Base-by-base conservation (phyloP, 805 yeast species). In the Jamesozyma lodderae region DNA sequence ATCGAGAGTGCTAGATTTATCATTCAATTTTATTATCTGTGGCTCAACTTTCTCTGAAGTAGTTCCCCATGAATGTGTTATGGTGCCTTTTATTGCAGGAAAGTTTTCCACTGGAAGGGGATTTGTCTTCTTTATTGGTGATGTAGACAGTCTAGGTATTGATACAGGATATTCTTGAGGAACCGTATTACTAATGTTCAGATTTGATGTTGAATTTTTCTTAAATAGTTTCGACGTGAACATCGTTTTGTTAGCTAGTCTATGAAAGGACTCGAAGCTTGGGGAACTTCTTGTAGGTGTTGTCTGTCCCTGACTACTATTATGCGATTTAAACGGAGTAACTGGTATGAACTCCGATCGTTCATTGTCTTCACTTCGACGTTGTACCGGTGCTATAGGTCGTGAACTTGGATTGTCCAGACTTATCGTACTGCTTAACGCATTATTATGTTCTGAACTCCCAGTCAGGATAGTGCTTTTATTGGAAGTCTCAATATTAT, bases 11-110 rank as follows among this genome's bases (percentile, higher is more conserved):
- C n/a, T n/a, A n/a, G n/a, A n/a, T n/a, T 19, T 22, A 10, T 34
- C 25, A 29, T 43, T 43, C 29, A 43, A 28, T 23, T 43, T 36
- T 9, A 43, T 43, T 1, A 43, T 30, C 22, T 40, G 46, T 3
- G 39, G 34, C 18, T 35, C 38, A n/a, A 14, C 17, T 9, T 45
- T 51, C 7, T 24, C n/a, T 6, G 38, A 16, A 5, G 15, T 32
- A 6, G 38, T 13, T 0, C 73, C 74, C 76, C 76, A 71, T 30
- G 69, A 70, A 45, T 70, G 75, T 10, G 68, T 66, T 23, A 72
- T 53, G 11, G 75, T 71, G 6, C 76, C 76, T 24, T 58, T 60
- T 6, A 70, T 70, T 0, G 64, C 53, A 1, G 68, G 64, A 9
- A 57, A 38, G 6, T 50, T 40, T 14, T 35, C 43, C 7, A 16